Base-by-base conservation (phyloP, 805 yeast genomes). In the Candida maesae region DNA sequence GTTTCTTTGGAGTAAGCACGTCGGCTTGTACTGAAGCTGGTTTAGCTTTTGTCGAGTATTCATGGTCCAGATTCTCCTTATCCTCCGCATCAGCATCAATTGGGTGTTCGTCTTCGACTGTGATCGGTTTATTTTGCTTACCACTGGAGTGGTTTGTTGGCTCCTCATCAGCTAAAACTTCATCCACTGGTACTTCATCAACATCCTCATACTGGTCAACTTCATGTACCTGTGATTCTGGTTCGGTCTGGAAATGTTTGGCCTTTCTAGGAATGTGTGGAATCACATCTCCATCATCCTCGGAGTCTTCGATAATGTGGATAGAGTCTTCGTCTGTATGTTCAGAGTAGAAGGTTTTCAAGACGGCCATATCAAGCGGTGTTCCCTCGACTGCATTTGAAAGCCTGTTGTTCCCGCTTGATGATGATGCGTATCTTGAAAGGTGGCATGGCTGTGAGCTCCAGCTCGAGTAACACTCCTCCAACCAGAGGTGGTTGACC, bases 401-500 rank as follows among this genome's bases (percentile, higher is more conserved):
- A 33, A 74, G 61, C 20, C 27, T 38, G 25, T 33, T 23, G 13
- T 30, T 33, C 9, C 28, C 39, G 11, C 36, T 26, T 14, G 33
- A 21, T 7, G 67, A 63, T 3, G 65, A 53, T 9, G 70, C 57
- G 59, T 76, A 86, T 24, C 75, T 66, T 3, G 75, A 68, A 13
- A 60, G 54, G 1, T 63, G 51, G 4, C 60, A 70, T 28, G 79
- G 76, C 49, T 73, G 70, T 5, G 70, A 49, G 37, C 63, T 64
- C 90, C 93, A 84, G 34, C 70, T 61, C 0, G 74, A 66, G 47
- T 72, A 91, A 31, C 88, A 74, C 40, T 85, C 90, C 55, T 91
- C 98, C 12, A 91, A 62, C 99, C 99, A 91, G 12, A 81, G 56
- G 61, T 88, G 96, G 55, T 84, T 89, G 1, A 86, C 80, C 2